These are phyloP conservation scores for Salix dunnii DNA, from an alignment of 345 rosid species.

Conservation along the genomic window DNA sequence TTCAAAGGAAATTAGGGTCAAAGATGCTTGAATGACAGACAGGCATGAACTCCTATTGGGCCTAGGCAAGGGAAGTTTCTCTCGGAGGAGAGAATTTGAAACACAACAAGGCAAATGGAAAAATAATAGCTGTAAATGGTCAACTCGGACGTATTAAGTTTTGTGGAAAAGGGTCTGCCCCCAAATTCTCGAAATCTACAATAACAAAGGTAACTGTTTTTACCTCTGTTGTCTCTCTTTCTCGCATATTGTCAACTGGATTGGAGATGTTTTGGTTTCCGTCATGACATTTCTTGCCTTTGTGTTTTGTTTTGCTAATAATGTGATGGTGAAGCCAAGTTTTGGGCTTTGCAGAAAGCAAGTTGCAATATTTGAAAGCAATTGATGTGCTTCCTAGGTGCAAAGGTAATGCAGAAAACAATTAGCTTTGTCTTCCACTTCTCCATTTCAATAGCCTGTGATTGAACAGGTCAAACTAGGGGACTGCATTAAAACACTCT, in stretches of 20 bases:
- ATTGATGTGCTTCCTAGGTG: not conserved
- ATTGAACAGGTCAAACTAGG: not conserved
- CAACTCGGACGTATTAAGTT: not conserved
- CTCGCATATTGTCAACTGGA: not conserved
- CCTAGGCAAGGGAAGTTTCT: not conserved
- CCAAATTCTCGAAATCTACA: not conserved
- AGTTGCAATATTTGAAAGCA: not conserved
- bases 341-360: not conserved
- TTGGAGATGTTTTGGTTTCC: not conserved
- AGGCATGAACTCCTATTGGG: not conserved
- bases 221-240: not conserved
- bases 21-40: not conserved
- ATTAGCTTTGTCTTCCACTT: not conserved
- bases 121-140: not conserved
- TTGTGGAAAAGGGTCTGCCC: not conserved
- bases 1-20: not conserved
- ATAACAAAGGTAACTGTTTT: not conserved
- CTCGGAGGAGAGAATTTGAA: not conserved
- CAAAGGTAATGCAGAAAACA: not conserved
- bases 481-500: not conserved
- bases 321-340: not conserved
- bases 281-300: not conserved
- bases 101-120: not conserved
- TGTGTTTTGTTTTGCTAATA: not conserved
- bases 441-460: not conserved